Evolutionary conservation across 345 rosid species (phyloP), one percentile per base, ranked within the genome.

Genomic region (Toxicodendron radicans): DNA sequence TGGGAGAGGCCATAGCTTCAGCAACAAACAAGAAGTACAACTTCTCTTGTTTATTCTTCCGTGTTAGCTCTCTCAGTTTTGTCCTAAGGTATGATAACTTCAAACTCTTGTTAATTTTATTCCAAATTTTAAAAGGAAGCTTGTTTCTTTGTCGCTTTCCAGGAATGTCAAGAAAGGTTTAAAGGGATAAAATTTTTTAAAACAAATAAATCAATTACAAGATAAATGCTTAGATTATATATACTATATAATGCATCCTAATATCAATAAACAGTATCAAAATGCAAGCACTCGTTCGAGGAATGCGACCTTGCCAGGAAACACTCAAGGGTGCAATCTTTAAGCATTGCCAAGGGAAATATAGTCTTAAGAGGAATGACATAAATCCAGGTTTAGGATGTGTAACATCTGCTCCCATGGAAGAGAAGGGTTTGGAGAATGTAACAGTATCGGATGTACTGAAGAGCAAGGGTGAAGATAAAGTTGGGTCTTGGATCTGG

Each of bases 361-460:
- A 64, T 10, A 48, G 12, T 9, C 13, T 60, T 7, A 71, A 58
- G 12, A 68, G 76, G 61, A 76, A 58, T 27, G 69, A 70, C 30
- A 58, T 78, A 60, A 62, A 79, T 41, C 73, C 89, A 6, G 75
- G 83, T 43, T 76, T 75, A 12, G 82, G 83, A 27, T 73, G 84
- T 18, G 59, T 70, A 18, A 58, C 81, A 2, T 62, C 85, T 9
- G 62, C 79, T 11, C 64, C 77, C 1, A 59, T 77, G 27, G 88
- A 65, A 46, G 91, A 89, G 82, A 92, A 83, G 72, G 99, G 94
- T 35, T 78, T 91, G 33, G 91, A 92, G 68, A 94, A 92, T 83
- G 27, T 87, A 70, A 91, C 92, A 27, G 98, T 91, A 27, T 87
- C 91, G 20, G 97, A 92, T 66, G 88, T 92, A 48, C 83, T 95